Conservation (phyloP, 352 stramenopile genomes). For the Phytophthora quininea region DNA sequence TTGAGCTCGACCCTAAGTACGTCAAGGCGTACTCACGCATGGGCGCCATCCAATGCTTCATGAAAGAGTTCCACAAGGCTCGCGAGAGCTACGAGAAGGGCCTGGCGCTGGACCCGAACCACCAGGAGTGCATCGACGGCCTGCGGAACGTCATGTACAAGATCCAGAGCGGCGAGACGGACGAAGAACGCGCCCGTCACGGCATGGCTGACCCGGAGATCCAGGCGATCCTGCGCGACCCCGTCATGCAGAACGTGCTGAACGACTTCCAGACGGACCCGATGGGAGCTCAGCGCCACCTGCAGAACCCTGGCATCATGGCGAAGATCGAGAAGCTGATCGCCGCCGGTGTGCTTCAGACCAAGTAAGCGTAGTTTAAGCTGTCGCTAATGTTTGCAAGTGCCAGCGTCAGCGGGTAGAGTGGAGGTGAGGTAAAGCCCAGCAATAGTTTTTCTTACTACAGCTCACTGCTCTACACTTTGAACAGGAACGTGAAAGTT, state of each 20-base stretch:
- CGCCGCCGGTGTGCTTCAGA: slow-evolving; percentile 97
- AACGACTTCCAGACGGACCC: slow-evolving; percentile 98
- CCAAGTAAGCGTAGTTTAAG: slow-evolving; percentile 62
- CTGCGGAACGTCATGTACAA: slow-evolving; percentile 93
- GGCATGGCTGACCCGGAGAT: slow-evolving; percentile 99
- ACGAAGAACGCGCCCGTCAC: slow-evolving; percentile 96
- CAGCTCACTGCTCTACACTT: slow-evolving; percentile 3
- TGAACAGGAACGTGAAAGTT: slow-evolving; percentile 38
- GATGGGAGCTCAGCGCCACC: slow-evolving; percentile 87
- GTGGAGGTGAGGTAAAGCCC: neutral
- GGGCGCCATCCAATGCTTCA: slow-evolving; percentile 99
- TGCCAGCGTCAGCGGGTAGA: slow-evolving; percentile 3
- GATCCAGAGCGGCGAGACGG: slow-evolving; percentile 96
- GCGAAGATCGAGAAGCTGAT: slow-evolving; percentile 99
- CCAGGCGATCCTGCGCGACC: slow-evolving; percentile 97
- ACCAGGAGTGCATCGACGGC: slow-evolving; percentile 96
- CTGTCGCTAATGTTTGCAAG: slow-evolving; percentile 2
- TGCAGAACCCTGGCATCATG: slow-evolving; percentile 95
- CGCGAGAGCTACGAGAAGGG: slow-evolving; percentile 97
- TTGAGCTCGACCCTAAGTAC: slow-evolving; percentile 99
- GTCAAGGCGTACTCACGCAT: slow-evolving; percentile 99
- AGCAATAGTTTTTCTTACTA: slow-evolving; percentile 1
- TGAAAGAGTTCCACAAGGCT: slow-evolving; percentile 99
- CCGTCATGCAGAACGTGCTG: slow-evolving; percentile 98
- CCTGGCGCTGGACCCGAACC: slow-evolving; percentile 93